Base-by-base conservation (phyloP, 2,329 filamentous ascomycete genomes). In the Bipolaris gigantea region DNA sequence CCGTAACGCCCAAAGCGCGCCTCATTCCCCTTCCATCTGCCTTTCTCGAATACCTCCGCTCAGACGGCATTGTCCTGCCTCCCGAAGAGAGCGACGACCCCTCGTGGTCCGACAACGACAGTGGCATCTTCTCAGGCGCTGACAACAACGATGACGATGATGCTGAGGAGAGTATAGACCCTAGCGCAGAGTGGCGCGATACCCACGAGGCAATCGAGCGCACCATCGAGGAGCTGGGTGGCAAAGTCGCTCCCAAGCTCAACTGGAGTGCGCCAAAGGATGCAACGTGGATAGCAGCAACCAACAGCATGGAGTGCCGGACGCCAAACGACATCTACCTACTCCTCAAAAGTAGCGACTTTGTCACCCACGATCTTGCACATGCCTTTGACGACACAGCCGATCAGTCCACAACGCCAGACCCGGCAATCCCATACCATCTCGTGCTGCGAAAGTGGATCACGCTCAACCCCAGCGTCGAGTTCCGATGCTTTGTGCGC, bases 201-300 rank as follows among this genome's bases (percentile, higher is more conserved):
- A 83, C 92, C 2, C 94, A 99, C 74, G 79, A 85, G 40, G 76
- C 83, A 52, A 91, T 99, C 73, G 88, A 87, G 71, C 79, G 84
- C 21, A 89, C 84, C 38, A 97, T 99, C 58, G 76, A 80, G 11
- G 89, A 92, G 64, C 83, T 97, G 1, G 92, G 90, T 15, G 93
- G 93, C 55, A 85, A 87, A 56, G 92, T 96, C 8, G 87, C 89
- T 1, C 94, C 94, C 0, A 99, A 99, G 75, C 79, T 99, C 42
- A 97, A 97, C 78, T 99, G 94, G 94, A 97, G 92, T 5, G 88
- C 92, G 4, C 94, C 94, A 4, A 96, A 97, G 74, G 94, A 99
- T 71, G 94, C 94, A 8, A 90, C 89, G 19, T 97, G 92, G 89
- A 97, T 99, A 74, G 76, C 87, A 76, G 76, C 83, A 72, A 93